Evolutionary conservation across 2,329 filamentous ascomycete species (phyloP), one percentile per base, ranked within the genome.

Genomic region (Epichloe coenophiala): DNA sequence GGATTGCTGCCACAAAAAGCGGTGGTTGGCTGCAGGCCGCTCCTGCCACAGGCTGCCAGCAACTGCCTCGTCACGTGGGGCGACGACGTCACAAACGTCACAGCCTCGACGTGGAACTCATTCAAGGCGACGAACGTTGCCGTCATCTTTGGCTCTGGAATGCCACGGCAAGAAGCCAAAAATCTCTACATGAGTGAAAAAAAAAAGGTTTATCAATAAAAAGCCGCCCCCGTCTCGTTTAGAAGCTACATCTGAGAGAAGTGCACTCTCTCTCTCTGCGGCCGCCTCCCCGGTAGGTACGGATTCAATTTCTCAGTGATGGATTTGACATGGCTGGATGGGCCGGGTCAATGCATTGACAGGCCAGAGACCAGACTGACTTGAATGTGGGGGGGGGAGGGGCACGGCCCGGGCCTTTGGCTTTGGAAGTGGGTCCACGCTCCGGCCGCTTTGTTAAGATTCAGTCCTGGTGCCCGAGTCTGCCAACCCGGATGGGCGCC

Each of bases 401-500:
- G 31, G 6, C 13, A 17, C 47, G 47, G 47, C 47, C 47, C 47
- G 47, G 40, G 47, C 47, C 47, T 31, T 48, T 19, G 15, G 38
- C 27, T 42, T 12, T 6, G 38, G 46, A 33, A n/a, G 40, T 42
- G 40, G 40, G 40, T 23, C 40, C 13, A 5, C 13, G 3, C n/a
- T 23, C 40, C 40, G 8, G 40, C n/a, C 40, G 17, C n/a, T 15
- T 38, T 38, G n/a, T 38, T n/a, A 3, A 13, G 36, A n/a, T 38
- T 6, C 36, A 38, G 36, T 38, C 36, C 36, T 38, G 36, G 13
- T 38, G 13, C 27, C 36, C 36, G 36, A 38, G 36, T 38, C 13
- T 38, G 36, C 36, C 12, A 38, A 38, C n/a, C 36, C 36, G 36
- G 36, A 31, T 31, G 27, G 9, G 27, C 27, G 27, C 27, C 27